Evolutionary conservation across 306 rosid genomes (phyloP), one percentile per base, ranked within the genome.

Genomic region (Glycine tomentella): DNA sequence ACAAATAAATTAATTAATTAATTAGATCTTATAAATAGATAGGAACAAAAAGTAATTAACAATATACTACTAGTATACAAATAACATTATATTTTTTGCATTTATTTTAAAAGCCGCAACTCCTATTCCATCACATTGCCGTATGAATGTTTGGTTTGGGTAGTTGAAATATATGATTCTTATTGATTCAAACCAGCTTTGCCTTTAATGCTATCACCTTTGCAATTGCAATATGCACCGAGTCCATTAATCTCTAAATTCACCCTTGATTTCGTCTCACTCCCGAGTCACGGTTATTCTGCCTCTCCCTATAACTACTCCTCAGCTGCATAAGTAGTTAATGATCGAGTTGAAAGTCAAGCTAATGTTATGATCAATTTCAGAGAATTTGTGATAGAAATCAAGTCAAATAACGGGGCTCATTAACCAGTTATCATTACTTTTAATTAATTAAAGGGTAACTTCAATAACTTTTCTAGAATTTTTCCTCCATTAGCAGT

Each of bases 201-300:
- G 64, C 48, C 66, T 73, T 84, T 17, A 79, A 79, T 79, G 81
- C 78, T 50, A 10, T 10, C 25, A 42, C 62, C 14, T 25, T 25
- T 25, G 31, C 31, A 25, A 25, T 25, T 25, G 31, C 31, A 25
- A 25, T 25, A 25, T 25, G 31, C 31, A 25, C 31, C 31, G 31
- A 25, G 10, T 4, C 63, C 74, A 36, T 64, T 52, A 44, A 33
- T 44, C 46, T 15, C 3, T 33, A 0, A 10, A 7, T 57, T 20
- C 31, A 68, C 56, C 79, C 72, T 73, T 57, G 12, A 58, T 36
- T 73, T 74, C 5, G 36, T 58, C 42, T 25, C 70, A 10, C 17
- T 2, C 25, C 25, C 5, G 40, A 3, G 51, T 76, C 88, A 85
- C 76, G 78, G 69, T 85, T 72, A 80, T 75, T 68, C 38, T 75